Conservation (phyloP, 1,284 basidiomycete species). For the Tremellales sp. region DNA sequence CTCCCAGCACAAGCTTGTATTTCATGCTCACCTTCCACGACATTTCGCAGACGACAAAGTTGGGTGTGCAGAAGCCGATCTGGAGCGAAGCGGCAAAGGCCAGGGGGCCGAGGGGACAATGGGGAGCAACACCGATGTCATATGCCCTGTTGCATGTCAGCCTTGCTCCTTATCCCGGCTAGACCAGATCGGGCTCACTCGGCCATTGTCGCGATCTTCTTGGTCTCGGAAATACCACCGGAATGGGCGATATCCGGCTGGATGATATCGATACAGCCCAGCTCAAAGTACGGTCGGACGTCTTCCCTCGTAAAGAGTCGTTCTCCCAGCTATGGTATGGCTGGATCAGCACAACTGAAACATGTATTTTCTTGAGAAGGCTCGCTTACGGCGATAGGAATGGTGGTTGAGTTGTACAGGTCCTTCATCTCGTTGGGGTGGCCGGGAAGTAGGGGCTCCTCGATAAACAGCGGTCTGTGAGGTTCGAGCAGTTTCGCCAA, state of each 20-base stretch:
- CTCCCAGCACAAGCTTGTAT: no score
- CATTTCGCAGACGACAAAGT: constrained; percentile 51
- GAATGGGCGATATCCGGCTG: constrained; percentile 64
- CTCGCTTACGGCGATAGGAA: constrained; percentile 48
- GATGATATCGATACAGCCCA: constrained; percentile 64
- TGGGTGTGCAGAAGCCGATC: constrained; percentile 47
- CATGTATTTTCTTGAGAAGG: not conserved
- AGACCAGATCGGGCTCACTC: constrained; percentile 46
- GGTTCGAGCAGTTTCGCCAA: constrained; percentile 64
- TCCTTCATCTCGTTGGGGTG: constrained; percentile 51
- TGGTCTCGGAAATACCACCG: constrained; percentile 67
- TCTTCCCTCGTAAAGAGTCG: constrained; percentile 65
- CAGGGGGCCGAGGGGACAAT: constrained; percentile 57
- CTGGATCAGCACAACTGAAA: not conserved
- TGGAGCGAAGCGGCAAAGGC: constrained; percentile 61
- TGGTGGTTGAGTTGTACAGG: constrained; percentile 51
- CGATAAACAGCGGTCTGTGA: constrained; percentile 66
- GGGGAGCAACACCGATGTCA: constrained; percentile 50
- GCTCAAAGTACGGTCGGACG: constrained; percentile 64
- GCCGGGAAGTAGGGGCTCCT: constrained; percentile 64
- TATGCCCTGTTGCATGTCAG: constrained; percentile 30
- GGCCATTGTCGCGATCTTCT: constrained; percentile 64
- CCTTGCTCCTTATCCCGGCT: not conserved
- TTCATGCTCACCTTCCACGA: constrained; percentile 43
- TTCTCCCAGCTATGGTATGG: constrained; percentile 57